phyloP scores from a whole-genome alignment of 768 basidiomycete species.

The Fomitopsis serialis region DNA sequence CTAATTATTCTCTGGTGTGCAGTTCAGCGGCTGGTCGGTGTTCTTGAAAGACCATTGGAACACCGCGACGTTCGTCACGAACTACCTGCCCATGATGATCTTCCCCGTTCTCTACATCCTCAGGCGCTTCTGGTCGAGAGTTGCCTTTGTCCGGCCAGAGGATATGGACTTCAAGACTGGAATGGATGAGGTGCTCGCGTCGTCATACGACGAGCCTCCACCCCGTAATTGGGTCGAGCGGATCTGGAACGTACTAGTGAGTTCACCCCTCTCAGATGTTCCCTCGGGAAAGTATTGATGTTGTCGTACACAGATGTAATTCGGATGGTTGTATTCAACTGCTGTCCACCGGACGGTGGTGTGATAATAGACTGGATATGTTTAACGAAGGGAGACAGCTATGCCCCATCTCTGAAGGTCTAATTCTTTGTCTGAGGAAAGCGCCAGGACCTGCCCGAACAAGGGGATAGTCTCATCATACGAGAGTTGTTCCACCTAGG shows the following conservation, averaged over 20 bases:
- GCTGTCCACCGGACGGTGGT: no score
- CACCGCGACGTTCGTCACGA: constrained; percentile 34
- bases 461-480: no score
- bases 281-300: no score
- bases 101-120: constrained; percentile 43
- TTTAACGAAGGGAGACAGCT: no score
- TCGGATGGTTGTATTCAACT: no score
- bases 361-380: no score
- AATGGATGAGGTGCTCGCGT: constrained; percentile 33
- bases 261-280: no score
- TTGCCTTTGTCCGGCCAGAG: constrained; percentile 7
- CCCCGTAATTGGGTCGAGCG: constrained; percentile 27
- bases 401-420: no score
- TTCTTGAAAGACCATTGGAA: constrained; percentile 36
- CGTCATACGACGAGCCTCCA: constrained; percentile 26
- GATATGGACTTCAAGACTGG: constrained; percentile 43
- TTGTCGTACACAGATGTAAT: no score
- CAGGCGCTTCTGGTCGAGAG: constrained; percentile 14
- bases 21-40: constrained; percentile 38
- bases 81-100: constrained; percentile 35
- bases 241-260: constrained; percentile 31
- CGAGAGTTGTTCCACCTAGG: no score
- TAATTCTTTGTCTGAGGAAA: no score
- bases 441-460: no score
- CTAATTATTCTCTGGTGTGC: not conserved